Conservation (phyloP, 2,329 filamentous ascomycete species). For the Colletotrichum ledebouriae region DNA sequence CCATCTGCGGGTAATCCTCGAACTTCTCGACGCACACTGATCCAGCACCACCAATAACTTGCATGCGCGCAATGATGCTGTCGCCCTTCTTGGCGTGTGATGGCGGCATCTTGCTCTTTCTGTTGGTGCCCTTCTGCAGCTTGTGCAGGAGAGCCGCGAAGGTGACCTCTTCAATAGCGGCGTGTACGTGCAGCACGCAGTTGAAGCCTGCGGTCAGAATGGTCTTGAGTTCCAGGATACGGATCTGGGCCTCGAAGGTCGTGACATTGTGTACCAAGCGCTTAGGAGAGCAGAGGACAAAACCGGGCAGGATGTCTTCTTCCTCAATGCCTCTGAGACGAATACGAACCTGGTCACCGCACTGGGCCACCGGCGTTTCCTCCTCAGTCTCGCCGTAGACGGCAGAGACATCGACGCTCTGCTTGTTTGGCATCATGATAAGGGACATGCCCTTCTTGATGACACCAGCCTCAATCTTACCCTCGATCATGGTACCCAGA, state of each 20-base stretch:
- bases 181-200: constrained; percentile 97
- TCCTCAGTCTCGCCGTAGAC: constrained; percentile 97
- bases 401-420: constrained; percentile 83
- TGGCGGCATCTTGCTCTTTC: constrained; percentile 93
- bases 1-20: constrained; percentile 95
- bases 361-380: constrained; percentile 84
- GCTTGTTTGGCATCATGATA: constrained; percentile 96
- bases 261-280: constrained; percentile 91
- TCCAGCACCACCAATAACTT: constrained; percentile 87
- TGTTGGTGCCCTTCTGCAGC: constrained; percentile 91
- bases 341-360: constrained; percentile 94
- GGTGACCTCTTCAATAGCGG: constrained; percentile 97
- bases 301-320: constrained; percentile 95
- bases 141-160: constrained; percentile 91
- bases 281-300: constrained; percentile 95
- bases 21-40: constrained; percentile 94
- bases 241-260: constrained; percentile 95
- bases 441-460: constrained; percentile 90
- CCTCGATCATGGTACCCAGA: constrained; percentile 97
- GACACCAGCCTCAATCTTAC: constrained; percentile 95
- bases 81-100: constrained; percentile 87
- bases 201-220: constrained; percentile 97
- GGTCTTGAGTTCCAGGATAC: constrained; percentile 92
- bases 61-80: constrained; percentile 91
- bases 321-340: constrained; percentile 96